phyloP scores from a whole-genome alignment of 495 filamentous ascomycete genomes.

The Physcia stellaris region DNA sequence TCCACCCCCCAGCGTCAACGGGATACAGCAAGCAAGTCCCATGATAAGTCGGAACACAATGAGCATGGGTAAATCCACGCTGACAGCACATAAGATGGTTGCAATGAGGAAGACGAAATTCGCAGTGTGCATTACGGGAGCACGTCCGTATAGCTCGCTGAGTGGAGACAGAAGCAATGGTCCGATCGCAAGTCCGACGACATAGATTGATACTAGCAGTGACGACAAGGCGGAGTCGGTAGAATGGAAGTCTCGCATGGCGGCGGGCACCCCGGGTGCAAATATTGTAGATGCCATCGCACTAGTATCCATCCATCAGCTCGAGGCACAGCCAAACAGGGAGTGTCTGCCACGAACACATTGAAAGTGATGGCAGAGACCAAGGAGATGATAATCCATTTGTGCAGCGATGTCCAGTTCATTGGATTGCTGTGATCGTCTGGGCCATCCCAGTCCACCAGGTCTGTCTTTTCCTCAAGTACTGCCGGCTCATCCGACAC shows the following conservation, averaged over 20 bases:
- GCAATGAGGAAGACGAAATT: constrained; percentile 32
- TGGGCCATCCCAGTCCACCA: not conserved
- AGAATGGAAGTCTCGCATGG: constrained; percentile 39
- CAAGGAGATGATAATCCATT: not conserved
- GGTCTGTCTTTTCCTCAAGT: no score
- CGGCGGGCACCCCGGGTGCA: constrained; percentile 40
- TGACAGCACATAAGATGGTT: constrained; percentile 32
- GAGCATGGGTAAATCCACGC: no score
- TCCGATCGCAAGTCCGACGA: constrained; percentile 26
- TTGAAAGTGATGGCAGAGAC: constrained; percentile 16
- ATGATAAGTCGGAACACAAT: no score
- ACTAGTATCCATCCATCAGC: no score
- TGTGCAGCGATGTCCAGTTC: not conserved
- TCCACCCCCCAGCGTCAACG: no score
- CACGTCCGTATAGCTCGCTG: constrained; percentile 31
- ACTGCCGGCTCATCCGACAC: no score
- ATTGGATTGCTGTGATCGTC: not conserved
- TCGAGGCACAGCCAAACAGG: no score
- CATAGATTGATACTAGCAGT: constrained; percentile 30
- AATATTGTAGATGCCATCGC: constrained; percentile 57
- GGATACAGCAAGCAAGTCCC: no score
- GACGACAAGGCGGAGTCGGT: constrained; percentile 18
- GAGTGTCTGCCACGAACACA: no score
- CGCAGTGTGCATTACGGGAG: constrained; percentile 27
- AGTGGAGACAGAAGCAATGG: constrained; percentile 32